Conservation (phyloP, 1,284 basidiomycete genomes). For the Amylostereum areolatum region DNA sequence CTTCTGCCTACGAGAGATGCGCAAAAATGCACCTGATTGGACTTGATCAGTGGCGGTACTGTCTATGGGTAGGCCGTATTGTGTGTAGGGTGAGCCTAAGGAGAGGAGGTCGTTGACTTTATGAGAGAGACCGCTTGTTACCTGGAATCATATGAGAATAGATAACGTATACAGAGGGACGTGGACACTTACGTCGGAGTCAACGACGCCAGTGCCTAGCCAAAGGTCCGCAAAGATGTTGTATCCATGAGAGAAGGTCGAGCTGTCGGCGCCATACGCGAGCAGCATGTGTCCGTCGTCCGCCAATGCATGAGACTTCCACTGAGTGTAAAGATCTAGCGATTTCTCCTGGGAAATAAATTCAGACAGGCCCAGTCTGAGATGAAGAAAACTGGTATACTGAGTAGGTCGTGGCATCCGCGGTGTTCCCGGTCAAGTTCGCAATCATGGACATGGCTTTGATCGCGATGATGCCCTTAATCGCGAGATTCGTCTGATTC, state of each 20-base stretch:
- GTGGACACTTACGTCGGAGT: conserved; percentile 4
- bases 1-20: neutral
- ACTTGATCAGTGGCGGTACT: neutral
- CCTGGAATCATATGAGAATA: neutral
- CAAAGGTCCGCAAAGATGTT: conserved; percentile 37
- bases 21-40: neutral
- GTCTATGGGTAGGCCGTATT: neutral
- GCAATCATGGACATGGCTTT: conserved; percentile 10
- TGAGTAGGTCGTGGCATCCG: neutral
- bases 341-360: conserved; percentile 1
- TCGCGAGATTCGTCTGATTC: conserved; percentile 9
- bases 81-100: too few relatives aligned
- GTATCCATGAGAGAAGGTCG: conserved; percentile 34
- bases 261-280: conserved; percentile 16
- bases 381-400: neutral
- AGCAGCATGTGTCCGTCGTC: conserved; percentile 2
- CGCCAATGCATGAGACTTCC: conserved; percentile 3
- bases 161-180: neutral
- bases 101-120: neutral
- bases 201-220: conserved; percentile 17
- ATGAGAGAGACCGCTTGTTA: neutral
- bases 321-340: conserved; percentile 1
- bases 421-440: too few relatives aligned
- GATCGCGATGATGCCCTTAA: conserved; percentile 11
- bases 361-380: neutral